Evolutionary conservation across 805 yeast species (phyloP), one percentile per base, ranked within the genome.

Genomic region (Pichia scutulata): DNA sequence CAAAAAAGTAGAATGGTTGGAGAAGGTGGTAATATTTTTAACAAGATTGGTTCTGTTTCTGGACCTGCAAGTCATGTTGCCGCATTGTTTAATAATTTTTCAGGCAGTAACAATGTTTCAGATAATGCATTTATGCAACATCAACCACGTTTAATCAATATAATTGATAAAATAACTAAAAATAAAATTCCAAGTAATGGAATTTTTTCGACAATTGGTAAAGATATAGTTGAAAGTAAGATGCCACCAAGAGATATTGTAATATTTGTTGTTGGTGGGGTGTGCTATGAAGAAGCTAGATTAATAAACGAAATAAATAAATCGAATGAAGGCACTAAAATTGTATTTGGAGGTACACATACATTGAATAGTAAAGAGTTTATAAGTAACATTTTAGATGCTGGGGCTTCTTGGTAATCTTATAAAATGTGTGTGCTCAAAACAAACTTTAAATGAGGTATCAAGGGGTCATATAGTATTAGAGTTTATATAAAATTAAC

Each of bases 111-210:
- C 47, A 69, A 65, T 52, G 68, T 73, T 36, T 71, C 76, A 3
- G 84, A 82, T 50, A 86, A 86, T 60, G 80, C 92, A 6, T 93
- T 82, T 69, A 89, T 95, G 84, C 99, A 93, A 69, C 95, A 90
- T 61, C 73, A 80, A 42, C 96, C 99, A 8, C 72, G 87, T 49
- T 67, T 93, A 44, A 81, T 79, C 50, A 59, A 65, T 24, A 66
- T 77, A 0, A 60, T 81, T 36, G 67, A 69, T 37, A 66, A 69
- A 49, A 60, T 76, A 36, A 62, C 71, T 33, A 66, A 67, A 48
- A 75, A 75, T 41, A 70, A 69, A 53, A 64, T 80, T 33, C 16
- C n/a, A 42, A 25, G 7, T 14, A 28, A 68, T 65, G 10, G 52
- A 60, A 41, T 24, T 30, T 51, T 43, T 42, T 36, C 46, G 7